Conservation (phyloP, 169 alveolate species). For the Cryptosporidium sp. region DNA sequence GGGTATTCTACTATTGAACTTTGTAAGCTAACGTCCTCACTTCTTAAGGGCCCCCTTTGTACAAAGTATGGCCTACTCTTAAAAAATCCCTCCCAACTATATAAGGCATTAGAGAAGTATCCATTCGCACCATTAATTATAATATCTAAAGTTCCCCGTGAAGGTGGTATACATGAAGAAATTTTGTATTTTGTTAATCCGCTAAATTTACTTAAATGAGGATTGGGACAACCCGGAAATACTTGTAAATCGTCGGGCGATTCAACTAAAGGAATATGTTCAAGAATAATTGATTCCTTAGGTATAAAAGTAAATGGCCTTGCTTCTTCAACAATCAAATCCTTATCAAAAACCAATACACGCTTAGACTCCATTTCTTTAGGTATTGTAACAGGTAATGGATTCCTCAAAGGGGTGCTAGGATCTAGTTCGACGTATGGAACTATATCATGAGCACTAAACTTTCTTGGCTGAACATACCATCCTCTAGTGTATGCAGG, state of each 20-base stretch:
- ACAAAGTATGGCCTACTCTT: constrained; percentile 67
- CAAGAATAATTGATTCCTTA: constrained; percentile 35
- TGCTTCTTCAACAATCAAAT: constrained; percentile 71
- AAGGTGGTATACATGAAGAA: constrained; percentile 74
- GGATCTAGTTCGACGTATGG: constrained; percentile 71
- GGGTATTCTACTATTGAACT: constrained; percentile 72
- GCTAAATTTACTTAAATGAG: constrained; percentile 47
- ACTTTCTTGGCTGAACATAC: constrained; percentile 75
- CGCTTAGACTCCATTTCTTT: constrained; percentile 53
- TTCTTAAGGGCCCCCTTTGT: constrained; percentile 66
- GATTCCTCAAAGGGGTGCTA: constrained; percentile 68
- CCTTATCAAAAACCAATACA: constrained; percentile 68
- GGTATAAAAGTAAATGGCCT: constrained; percentile 73
- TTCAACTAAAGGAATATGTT: constrained; percentile 64
- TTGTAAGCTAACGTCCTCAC: constrained; percentile 45
- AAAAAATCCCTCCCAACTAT: constrained; percentile 69
- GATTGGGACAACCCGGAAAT: constrained; percentile 70
- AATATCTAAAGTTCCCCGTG: constrained; percentile 50
- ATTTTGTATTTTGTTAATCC: constrained; percentile 54
- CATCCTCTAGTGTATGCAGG: constrained; percentile 61
- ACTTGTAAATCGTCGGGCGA: constrained; percentile 39
- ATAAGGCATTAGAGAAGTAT: constrained; percentile 54
- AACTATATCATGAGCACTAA: constrained; percentile 68
- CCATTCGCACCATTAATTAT: constrained; percentile 65
- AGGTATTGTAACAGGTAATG: constrained; percentile 71